These are phyloP conservation scores for Biscogniauxia sp. DNA, from an alignment of 2,329 filamentous ascomycete genomes.

Conservation along the genomic window DNA sequence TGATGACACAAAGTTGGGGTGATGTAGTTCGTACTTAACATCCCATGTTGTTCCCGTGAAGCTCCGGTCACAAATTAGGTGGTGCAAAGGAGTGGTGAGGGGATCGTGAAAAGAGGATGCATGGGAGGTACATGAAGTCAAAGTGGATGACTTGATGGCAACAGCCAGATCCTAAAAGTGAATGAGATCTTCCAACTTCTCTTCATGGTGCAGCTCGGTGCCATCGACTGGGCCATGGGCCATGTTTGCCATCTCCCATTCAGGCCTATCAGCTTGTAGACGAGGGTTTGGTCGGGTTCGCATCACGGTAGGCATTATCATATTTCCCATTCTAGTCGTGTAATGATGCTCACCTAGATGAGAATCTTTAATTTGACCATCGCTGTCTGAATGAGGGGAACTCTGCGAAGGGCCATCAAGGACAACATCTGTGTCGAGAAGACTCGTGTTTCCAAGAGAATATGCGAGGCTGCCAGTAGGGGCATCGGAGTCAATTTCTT, in stretches of 20 bases:
- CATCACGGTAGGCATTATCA: not conserved
- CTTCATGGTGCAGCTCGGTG: not conserved
- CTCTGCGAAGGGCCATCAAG: not conserved
- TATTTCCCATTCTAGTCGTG: not conserved
- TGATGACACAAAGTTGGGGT: too few relatives aligned
- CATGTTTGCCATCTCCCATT: constrained; percentile 19
- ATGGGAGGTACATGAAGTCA: too few relatives aligned
- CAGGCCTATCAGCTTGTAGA: constrained; percentile 11
- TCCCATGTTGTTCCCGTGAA: too few relatives aligned
- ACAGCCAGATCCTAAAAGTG: constrained; percentile 5
- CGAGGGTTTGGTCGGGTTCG: not conserved
- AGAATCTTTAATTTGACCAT: not conserved
- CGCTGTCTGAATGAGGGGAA: not conserved
- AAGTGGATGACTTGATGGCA: too few relatives aligned
- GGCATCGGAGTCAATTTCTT: too few relatives aligned
- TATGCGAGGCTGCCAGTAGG: too few relatives aligned
- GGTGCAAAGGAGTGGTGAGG: too few relatives aligned
- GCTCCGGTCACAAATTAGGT: too few relatives aligned
- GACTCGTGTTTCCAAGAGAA: too few relatives aligned
- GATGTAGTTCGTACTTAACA: too few relatives aligned
- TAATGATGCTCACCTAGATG: not conserved
- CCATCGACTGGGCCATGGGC: not conserved
- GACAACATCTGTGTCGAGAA: not conserved
- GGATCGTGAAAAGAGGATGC: too few relatives aligned
- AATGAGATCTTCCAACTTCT: constrained; percentile 11